Base-by-base conservation (phyloP, 1,284 basidiomycete genomes). In the Ceratobasidium theobromae region DNA sequence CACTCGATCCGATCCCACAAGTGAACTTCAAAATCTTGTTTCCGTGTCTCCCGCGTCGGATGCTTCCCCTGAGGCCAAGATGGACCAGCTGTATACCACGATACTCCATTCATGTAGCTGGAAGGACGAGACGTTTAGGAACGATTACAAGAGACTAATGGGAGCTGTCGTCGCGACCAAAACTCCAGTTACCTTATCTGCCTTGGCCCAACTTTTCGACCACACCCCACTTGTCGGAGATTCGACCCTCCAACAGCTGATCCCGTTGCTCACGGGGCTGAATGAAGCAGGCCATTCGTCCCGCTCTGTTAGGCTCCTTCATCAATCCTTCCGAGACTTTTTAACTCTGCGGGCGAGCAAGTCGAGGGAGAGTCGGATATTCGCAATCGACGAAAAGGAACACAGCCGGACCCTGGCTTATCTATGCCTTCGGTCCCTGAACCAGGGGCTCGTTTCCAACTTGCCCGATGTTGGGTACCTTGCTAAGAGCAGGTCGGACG, bases 21-120 rank as follows among this genome's bases (percentile, higher is more conserved):
- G 52, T 41, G 68, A 70, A 33, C 66, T 73, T 21, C 23, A 48
- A 8, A 21, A 53, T 2, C 46, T 70, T 32, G 32, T 71, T 12
- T 45, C 40, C 1, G 54, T 25, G 18, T 46, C 18, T n/a, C 32
- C 27, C 62, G 11, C 45, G 53, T n/a, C n/a, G n/a, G 32, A 45
- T 2, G 11, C 40, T 3, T 45, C 54, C 3, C 48, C 71, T 2
- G 67, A 69, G 21, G 28, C 48, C n/a, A n/a, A n/a, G n/a, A n/a
- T n/a, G n/a, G n/a, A n/a, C n/a, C n/a, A n/a, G n/a, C n/a, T n/a
- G n/a, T 74, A 74, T 46, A 14, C 38, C n/a, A 66, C 43, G 3
- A 53, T 54, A 5, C 64, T 65, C 2, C 28, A 43, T 1, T 33
- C 40, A 14, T 46, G 23, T 40, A 23, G 33, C n/a, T 54, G 65